phyloP scores from a whole-genome alignment of 2,329 filamentous ascomycete genomes.

The Lasiodiplodia citricola region DNA sequence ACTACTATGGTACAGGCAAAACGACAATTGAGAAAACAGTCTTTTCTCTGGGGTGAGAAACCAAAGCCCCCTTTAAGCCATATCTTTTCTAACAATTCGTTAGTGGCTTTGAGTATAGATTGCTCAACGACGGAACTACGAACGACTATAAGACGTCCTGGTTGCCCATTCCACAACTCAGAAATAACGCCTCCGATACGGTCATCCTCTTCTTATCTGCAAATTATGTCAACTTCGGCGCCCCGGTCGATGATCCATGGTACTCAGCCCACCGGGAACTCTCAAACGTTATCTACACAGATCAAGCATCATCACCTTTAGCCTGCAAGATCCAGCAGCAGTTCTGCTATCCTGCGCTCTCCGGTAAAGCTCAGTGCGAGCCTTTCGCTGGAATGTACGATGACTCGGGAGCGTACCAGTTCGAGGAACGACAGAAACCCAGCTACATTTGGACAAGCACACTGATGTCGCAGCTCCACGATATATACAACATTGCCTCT shows the following conservation, averaged over 20 bases:
- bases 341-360: slow-evolving; percentile 25
- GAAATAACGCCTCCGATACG: slow-evolving; percentile 37
- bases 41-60: too few species aligned
- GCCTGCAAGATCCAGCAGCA: slow-evolving; percentile 24
- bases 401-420: too few species aligned
- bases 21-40: too few species aligned
- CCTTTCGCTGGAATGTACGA: too few species aligned
- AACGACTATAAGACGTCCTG: not conserved
- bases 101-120: not conserved
- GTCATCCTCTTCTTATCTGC: slow-evolving; percentile 39
- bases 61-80: not conserved
- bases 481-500: not conserved
- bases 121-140: not conserved
- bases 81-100: too few species aligned
- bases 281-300: not conserved
- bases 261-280: slow-evolving; percentile 27
- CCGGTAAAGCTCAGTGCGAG: not conserved
- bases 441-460: not conserved
- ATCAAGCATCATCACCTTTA: slow-evolving; percentile 24
- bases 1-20: not conserved
- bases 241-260: slow-evolving; percentile 39
- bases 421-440: not conserved
- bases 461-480: not conserved
- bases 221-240: slow-evolving; percentile 35
- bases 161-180: slow-evolving; percentile 37